These are phyloP conservation scores for Ogataea populi-albae DNA, from an alignment of 805 yeast genomes.

Conservation along the genomic window DNA sequence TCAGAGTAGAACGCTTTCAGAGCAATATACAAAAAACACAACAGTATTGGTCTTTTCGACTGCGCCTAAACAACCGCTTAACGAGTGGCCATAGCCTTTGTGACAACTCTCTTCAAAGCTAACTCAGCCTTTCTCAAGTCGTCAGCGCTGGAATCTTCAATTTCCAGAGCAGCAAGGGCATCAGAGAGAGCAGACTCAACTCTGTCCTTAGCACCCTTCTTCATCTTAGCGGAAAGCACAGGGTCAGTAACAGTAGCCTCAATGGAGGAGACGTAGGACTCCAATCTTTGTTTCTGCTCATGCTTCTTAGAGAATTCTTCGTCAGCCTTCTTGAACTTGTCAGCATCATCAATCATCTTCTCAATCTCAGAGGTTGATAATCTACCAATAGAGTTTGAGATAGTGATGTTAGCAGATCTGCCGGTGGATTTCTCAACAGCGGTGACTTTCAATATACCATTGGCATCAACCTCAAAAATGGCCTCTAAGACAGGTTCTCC, in stretches of 20 bases:
- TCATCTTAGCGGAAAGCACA: slow-evolving; percentile 93
- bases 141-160: slow-evolving; percentile 95
- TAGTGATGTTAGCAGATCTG: slow-evolving; percentile 96
- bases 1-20: too few species aligned
- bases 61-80: too few species aligned
- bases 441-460: slow-evolving; percentile 98
- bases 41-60: too few species aligned
- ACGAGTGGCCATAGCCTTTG: slow-evolving; percentile 99
- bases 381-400: slow-evolving; percentile 99
- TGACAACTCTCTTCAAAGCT: slow-evolving; percentile 97
- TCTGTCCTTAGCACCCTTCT: slow-evolving; percentile 96
- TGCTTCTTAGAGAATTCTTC: slow-evolving; percentile 98
- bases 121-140: slow-evolving; percentile 99
- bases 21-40: too few species aligned
- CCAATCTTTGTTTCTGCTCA: slow-evolving; percentile 99
- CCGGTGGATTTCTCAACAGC: slow-evolving; percentile 99
- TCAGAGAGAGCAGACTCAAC: slow-evolving; percentile 97
- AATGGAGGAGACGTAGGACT: slow-evolving; percentile 94
- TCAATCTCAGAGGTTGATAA: slow-evolving; percentile 94
- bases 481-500: slow-evolving; percentile 99
- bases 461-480: slow-evolving; percentile 98
- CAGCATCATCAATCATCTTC: slow-evolving; percentile 98
- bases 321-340: slow-evolving; percentile 97
- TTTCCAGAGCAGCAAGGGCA: slow-evolving; percentile 95
- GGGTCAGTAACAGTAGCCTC: slow-evolving; percentile 98